Base-by-base conservation (phyloP, 768 basidiomycete genomes). In the Lanmaoa rubissima region DNA sequence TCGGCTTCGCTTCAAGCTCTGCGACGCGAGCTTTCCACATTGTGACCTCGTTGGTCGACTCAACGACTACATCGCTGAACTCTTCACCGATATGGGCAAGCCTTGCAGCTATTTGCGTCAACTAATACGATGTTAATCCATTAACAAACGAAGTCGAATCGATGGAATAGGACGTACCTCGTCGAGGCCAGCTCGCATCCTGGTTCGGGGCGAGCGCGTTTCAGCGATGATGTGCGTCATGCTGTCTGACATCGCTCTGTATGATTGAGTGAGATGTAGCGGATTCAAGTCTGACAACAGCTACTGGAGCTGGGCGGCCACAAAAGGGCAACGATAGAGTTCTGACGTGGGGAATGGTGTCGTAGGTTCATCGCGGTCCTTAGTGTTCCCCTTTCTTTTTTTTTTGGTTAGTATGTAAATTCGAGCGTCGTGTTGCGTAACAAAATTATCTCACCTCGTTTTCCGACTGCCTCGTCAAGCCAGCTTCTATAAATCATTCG, bases 1-100 rank as follows among this genome's bases (percentile, higher is more conserved):
- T 66, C 2, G 49, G 40, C 40, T 64, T 61, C 14, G 62, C 59
- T 55, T 83, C 76, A 26, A 81, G 73, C 26, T 78, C 75, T 12
- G 69, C 61, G 14, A 74, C 65, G 34, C 75, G 75, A 34, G 55
- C 62, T 21, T 61, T 57, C 62, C 45, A 61, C 45, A 42, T 51
- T 31, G 61, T 59, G 13, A 64, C 58, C 32, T 70, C 68, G 32
- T 70, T 64, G n/a, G 65, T 32, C 11, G 58, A 62, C 14, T 59
- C 62, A n/a, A 61, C 40, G 39, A 65, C 48, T 1, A 44, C 57
- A 3, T 68, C 58, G 41, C 56, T 57, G 44, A 71, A 73, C 61
- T 73, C 73, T 35, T 64, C 60, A 32, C 73, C 71, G n/a, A 76
- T 67, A 17, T 51, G 58, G 8, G 59, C 57, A 21, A 74, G 63